phyloP scores from a whole-genome alignment of 2,329 filamentous ascomycete genomes.

The Geosmithia putterillii region DNA sequence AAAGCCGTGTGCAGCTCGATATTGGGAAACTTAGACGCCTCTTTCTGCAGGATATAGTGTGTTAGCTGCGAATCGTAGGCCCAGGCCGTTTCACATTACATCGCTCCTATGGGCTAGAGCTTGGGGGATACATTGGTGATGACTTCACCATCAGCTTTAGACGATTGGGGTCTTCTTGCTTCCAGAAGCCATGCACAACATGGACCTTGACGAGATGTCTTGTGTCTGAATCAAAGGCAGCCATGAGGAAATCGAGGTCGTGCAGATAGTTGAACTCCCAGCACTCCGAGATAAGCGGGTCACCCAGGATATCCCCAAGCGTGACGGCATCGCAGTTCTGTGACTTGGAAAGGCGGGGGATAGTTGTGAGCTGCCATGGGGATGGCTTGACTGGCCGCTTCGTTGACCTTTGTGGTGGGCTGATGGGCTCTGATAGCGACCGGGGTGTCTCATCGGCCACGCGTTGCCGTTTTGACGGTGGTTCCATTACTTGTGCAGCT shows the following conservation, averaged over 20 bases:
- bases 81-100: too few species aligned
- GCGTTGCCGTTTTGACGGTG: conserved; percentile 17
- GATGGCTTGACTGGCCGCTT: conserved; percentile 28
- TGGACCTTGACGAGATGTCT: conserved; percentile 37
- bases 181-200: conserved; percentile 52
- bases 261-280: conserved; percentile 63
- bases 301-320: conserved; percentile 56
- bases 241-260: conserved; percentile 43
- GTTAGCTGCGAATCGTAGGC: background rate
- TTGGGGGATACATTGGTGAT: background rate
- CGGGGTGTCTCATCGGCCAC: conserved; percentile 8
- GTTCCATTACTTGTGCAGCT: conserved; percentile 7
- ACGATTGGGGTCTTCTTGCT: conserved; percentile 49
- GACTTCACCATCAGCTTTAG: conserved; percentile 38
- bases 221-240: conserved; percentile 38
- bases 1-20: conserved; percentile 61
- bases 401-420: conserved; percentile 25
- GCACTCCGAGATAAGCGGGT: conserved; percentile 59
- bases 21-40: conserved; percentile 50
- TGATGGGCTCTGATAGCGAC: conserved; percentile 27
- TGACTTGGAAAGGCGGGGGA: conserved; percentile 46
- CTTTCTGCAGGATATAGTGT: conserved; percentile 32
- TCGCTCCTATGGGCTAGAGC: background rate
- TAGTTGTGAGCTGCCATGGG: conserved; percentile 59
- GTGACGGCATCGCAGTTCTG: conserved; percentile 55